Percentiles rank a stretch among this genome's conserved stretches.
These are phyloP conservation scores for Mycosphaerella sp. DNA, from an alignment of 2,329 filamentous ascomycete genomes.

Conservation along the genomic window DNA sequence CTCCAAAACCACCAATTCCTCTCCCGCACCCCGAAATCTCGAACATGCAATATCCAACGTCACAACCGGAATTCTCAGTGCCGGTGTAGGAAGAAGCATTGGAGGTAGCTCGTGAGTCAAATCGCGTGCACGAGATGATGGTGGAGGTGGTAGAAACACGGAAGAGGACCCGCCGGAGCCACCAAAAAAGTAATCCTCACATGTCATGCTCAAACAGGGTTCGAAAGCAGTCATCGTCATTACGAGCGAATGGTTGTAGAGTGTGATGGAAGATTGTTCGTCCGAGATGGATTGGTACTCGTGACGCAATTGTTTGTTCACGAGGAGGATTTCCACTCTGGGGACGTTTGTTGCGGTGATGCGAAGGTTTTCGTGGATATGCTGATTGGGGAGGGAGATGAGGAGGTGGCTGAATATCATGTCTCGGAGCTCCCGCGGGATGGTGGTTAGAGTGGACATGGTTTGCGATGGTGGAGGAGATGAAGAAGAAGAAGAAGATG, in stretches of 20 bases:
- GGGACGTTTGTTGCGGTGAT: not conserved
- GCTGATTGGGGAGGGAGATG: no score
- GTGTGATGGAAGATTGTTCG: not conserved
- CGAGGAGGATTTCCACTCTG: not conserved
- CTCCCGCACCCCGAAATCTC: not conserved
- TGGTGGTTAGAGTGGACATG: slow-evolving; percentile 9
- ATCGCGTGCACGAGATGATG: no score
- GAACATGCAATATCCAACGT: slow-evolving; percentile 5
- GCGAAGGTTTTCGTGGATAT: no score
- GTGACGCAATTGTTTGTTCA: slow-evolving; percentile 6
- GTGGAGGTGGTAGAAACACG: no score
- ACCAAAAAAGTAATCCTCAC: no score
- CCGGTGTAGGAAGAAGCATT: not conserved
- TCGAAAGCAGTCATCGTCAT: no score
- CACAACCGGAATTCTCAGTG: not conserved
- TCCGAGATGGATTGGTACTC: slow-evolving; percentile 7
- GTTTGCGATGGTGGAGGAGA: not conserved
- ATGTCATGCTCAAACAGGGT: no score
- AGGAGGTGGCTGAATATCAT: slow-evolving; percentile 11
- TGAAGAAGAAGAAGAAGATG: not conserved
- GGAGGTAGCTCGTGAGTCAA: slow-evolving; percentile 2
- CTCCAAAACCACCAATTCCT: slow-evolving; percentile 4
- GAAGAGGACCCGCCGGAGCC: no score
- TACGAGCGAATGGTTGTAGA: slow-evolving; percentile 5
- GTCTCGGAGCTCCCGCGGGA: slow-evolving; percentile 10